A percentile compares a stretch with the other conserved stretches of the same genome.
Evolutionary conservation across 768 basidiomycete species (phyloP).

Genomic region (Boletus barrowsii): DNA sequence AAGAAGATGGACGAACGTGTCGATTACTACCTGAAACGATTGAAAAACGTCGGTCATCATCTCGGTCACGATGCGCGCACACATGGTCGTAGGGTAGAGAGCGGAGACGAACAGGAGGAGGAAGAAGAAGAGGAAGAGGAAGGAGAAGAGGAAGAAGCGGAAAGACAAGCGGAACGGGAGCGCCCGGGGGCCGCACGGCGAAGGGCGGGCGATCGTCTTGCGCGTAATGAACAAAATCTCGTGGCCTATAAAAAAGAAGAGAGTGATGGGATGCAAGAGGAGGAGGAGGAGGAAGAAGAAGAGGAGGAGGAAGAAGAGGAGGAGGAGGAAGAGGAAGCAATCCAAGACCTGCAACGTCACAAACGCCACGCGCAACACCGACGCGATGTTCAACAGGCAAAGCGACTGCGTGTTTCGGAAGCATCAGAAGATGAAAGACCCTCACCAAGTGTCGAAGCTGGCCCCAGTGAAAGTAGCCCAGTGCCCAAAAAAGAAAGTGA

Average conservation of each 20-base stretch:
- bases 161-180: neutral
- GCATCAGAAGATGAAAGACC: neutral
- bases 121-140: slow-evolving; percentile 8
- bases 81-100: neutral
- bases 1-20: slow-evolving; percentile 42
- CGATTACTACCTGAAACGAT: slow-evolving; percentile 20
- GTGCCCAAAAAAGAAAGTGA: neutral
- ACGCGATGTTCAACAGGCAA: slow-evolving; percentile 1
- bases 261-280: neutral
- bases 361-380: slow-evolving; percentile 15
- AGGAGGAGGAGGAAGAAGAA: slow-evolving; percentile 4
- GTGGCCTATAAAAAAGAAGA: neutral
- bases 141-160: slow-evolving; percentile 1
- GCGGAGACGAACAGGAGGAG: slow-evolving; percentile 5
- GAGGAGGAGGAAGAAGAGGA: slow-evolving; percentile 2
- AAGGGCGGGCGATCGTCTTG: neutral
- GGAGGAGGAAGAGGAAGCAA: neutral
- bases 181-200: neutral
- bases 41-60: slow-evolving; percentile 18
- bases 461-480: neutral
- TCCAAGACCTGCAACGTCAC: neutral
- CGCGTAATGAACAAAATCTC: slow-evolving; percentile 1
- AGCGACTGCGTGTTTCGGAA: slow-evolving; percentile 12
- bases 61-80: slow-evolving; percentile 25
- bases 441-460: neutral